phyloP scores from a whole-genome alignment of 345 rosid species.

The Acer negundo region DNA sequence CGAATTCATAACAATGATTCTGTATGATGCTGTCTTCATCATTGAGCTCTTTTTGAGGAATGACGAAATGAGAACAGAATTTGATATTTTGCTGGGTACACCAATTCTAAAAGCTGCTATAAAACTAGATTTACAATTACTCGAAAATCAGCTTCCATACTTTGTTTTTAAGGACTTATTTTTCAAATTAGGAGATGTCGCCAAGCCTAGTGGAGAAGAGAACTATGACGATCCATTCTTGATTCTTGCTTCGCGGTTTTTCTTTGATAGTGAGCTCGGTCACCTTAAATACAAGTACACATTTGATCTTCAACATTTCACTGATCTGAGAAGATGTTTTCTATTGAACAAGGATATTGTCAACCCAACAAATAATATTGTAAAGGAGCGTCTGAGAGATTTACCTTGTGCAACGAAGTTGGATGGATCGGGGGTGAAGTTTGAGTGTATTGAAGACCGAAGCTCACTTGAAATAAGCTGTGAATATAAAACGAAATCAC shows the following conservation, averaged over 20 bases:
- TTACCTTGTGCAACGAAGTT: neutral
- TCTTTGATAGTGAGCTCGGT: too few species aligned
- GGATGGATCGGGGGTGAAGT: slow-evolving; percentile 9
- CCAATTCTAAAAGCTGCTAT: neutral
- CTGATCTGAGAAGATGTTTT: neutral
- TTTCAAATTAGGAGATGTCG: neutral
- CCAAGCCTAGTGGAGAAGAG: neutral
- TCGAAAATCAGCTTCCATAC: slow-evolving; percentile 23
- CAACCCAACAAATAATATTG: too few species aligned
- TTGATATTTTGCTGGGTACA: neutral
- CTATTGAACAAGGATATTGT: neutral
- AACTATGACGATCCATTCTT: neutral
- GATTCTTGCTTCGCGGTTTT: neutral
- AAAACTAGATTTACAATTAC: neutral
- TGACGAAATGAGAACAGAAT: neutral
- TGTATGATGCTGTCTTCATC: slow-evolving; percentile 19
- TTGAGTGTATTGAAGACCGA: neutral
- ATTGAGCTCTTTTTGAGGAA: slow-evolving; percentile 15
- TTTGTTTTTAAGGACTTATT: slow-evolving; percentile 4
- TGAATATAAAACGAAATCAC: neutral
- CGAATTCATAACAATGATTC: neutral
- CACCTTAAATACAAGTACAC: neutral
- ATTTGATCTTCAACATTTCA: neutral
- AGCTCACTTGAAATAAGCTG: neutral
- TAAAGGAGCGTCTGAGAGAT: too few species aligned